A percentile compares a stretch with the other conserved stretches of the same genome.
These are phyloP conservation scores for Lepraria neglecta DNA, from an alignment of 495 filamentous ascomycete genomes.

Conservation along the genomic window DNA sequence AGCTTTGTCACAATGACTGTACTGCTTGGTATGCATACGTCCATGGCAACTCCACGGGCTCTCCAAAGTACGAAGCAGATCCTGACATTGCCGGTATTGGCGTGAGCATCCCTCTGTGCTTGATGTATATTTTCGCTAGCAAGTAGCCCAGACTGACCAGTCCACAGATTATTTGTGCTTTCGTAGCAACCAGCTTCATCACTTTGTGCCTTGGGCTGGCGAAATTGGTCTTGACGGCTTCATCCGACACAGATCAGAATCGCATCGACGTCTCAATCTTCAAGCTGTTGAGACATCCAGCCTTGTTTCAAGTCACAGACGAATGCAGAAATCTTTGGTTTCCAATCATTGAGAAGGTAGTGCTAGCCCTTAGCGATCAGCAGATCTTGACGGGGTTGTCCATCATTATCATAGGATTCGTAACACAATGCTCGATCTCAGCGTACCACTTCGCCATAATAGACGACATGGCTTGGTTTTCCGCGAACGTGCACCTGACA, in stretches of 20 bases:
- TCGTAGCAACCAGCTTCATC: slow-evolving; percentile 19
- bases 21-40: background rate
- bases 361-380: slow-evolving; percentile 39
- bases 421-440: slow-evolving; percentile 34
- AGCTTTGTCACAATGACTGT: slow-evolving; percentile 4
- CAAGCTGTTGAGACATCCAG: slow-evolving; percentile 1
- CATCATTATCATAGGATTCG: slow-evolving; percentile 32
- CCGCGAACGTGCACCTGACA: slow-evolving; percentile 30
- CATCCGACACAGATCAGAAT: slow-evolving; percentile 1
- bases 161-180: slow-evolving; percentile 19
- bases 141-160: background rate
- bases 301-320: background rate
- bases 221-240: slow-evolving; percentile 10
- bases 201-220: slow-evolving; percentile 6
- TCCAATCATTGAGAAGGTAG: slow-evolving; percentile 18
- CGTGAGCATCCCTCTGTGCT: slow-evolving; percentile 7
- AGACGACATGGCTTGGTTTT: slow-evolving; percentile 32
- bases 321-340: slow-evolving; percentile 6
- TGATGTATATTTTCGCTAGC: background rate
- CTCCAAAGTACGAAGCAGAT: slow-evolving; percentile 14
- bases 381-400: slow-evolving; percentile 41
- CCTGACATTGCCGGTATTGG: slow-evolving; percentile 29
- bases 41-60: background rate
- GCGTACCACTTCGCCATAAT: slow-evolving; percentile 37
- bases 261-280: slow-evolving; percentile 6